Percentiles rank a stretch among this genome's conserved stretches.
Conservation (phyloP, 2,329 filamentous ascomycete species). For the Stachybotrys chlorohalonatus region DNA sequence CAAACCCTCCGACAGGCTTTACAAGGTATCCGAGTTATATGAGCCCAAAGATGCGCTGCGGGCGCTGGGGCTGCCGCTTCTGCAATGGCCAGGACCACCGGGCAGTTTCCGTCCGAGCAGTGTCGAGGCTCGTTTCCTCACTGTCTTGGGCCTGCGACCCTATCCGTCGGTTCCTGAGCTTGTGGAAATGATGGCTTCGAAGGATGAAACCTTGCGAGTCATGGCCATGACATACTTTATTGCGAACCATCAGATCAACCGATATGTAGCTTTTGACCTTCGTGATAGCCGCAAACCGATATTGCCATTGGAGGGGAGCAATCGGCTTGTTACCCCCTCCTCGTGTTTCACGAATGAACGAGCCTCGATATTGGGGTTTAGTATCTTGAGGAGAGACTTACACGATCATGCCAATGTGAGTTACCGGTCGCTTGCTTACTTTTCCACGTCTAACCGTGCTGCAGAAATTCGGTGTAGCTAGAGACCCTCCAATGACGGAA, state of each 20-base stretch:
- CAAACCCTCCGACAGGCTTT: conserved; percentile 44
- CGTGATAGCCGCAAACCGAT: conserved; percentile 47
- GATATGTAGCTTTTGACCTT: conserved; percentile 59
- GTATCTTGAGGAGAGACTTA: conserved; percentile 67
- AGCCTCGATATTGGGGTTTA: conserved; percentile 70
- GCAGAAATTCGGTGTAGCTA: conserved; percentile 73
- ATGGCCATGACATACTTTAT: conserved; percentile 77
- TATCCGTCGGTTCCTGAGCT: conserved; percentile 66
- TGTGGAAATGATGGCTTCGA: conserved; percentile 65
- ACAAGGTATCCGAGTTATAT: conserved; percentile 70
- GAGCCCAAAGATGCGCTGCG: conserved; percentile 67
- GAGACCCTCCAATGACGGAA: conserved; percentile 67
- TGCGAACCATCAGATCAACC: conserved; percentile 66
- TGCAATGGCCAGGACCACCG: conserved; percentile 68
- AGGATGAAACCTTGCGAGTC: conserved; percentile 49
- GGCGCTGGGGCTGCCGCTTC: conserved; percentile 60
- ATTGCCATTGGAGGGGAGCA: conserved; percentile 64
- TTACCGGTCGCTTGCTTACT: conserved; percentile 1
- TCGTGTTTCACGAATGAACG: conserved; percentile 76
- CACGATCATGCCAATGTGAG: conserved; percentile 59
- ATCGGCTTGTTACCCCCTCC: conserved; percentile 59
- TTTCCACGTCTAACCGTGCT: conserved; percentile 4
- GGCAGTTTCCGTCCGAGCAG: conserved; percentile 56
- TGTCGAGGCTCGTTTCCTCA: conserved; percentile 66
- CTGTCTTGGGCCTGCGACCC: conserved; percentile 61